These are phyloP conservation scores for Jackrogersella multiformis DNA, from an alignment of 495 filamentous ascomycete genomes.

Conservation along the genomic window DNA sequence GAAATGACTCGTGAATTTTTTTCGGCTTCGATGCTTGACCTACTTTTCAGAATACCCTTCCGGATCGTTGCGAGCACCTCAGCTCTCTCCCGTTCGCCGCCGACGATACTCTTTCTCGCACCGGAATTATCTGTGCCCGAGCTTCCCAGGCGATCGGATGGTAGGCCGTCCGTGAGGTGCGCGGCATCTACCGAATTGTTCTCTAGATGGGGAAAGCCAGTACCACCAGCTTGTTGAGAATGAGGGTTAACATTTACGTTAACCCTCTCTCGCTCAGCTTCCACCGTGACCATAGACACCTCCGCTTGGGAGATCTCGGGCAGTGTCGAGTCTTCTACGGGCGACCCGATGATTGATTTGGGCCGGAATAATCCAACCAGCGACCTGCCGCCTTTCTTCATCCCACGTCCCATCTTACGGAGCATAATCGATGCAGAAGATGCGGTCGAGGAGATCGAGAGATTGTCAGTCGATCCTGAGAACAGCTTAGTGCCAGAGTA, in stretches of 20 bases:
- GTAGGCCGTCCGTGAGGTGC: conserved; percentile 49
- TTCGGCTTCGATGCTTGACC: conserved; percentile 46
- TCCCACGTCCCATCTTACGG: conserved; percentile 96
- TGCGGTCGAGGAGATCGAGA: conserved; percentile 96
- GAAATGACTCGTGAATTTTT: conserved; percentile 21
- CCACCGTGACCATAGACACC: conserved; percentile 93
- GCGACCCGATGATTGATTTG: conserved; percentile 85
- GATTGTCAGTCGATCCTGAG: conserved; percentile 90
- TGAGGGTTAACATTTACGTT: conserved; percentile 78
- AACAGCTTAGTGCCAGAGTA: conserved; percentile 91
- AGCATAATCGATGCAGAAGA: conserved; percentile 99
- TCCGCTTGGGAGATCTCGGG: conserved; percentile 77
- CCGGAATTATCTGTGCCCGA: conserved; percentile 66
- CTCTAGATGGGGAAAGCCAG: conserved; percentile 90
- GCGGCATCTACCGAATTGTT: conserved; percentile 74
- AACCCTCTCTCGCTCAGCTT: conserved; percentile 87
- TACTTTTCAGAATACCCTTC: conserved; percentile 96
- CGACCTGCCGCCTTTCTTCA: conserved; percentile 91
- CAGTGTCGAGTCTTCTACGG: conserved; percentile 69
- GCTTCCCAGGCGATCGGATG: conserved; percentile 61
- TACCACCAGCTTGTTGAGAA: conserved; percentile 75
- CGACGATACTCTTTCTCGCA: conserved; percentile 85
- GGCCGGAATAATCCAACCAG: conserved; percentile 95
- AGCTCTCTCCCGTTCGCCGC: conserved; percentile 87
- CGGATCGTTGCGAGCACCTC: conserved; percentile 89